Percentiles rank a stretch among this genome's conserved stretches.
phyloP scores from a whole-genome alignment of 2,329 filamentous ascomycete genomes.

The Colletotrichum sp. region DNA sequence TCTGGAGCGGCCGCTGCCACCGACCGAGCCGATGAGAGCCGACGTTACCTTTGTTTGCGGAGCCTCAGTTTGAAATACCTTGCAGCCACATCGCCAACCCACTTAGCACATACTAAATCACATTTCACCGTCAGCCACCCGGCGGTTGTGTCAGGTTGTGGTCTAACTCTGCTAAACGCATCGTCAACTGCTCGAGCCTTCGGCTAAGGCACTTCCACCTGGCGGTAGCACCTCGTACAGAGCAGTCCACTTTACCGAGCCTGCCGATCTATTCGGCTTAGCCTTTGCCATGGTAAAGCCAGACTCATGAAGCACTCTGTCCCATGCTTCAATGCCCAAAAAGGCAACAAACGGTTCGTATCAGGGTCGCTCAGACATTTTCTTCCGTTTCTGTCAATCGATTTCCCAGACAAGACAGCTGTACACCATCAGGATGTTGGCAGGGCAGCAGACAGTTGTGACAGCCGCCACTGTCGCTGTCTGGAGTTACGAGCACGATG shows the following conservation, averaged over 20 bases:
- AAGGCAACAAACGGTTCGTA: neutral
- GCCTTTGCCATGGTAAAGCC: neutral
- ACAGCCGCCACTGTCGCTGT: conserved; percentile 2
- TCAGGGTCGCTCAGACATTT: neutral
- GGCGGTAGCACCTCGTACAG: neutral
- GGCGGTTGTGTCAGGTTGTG: neutral
- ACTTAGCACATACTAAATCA: neutral
- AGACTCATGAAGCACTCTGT: neutral
- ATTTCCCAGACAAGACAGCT: conserved; percentile 4
- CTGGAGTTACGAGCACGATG: neutral
- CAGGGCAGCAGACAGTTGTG: conserved; percentile 1
- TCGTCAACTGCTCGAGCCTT: neutral
- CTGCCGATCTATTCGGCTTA: neutral
- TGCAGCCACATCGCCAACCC: neutral
- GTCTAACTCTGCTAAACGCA: neutral
- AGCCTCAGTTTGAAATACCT: neutral
- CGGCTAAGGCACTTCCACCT: neutral
- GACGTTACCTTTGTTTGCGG: neutral
- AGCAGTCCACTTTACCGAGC: neutral
- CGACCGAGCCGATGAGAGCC: neutral
- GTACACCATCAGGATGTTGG: neutral
- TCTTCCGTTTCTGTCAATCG: neutral
- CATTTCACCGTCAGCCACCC: neutral
- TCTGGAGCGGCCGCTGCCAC: neutral
- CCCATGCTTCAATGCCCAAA: neutral